Evolutionary conservation across 2,329 filamentous ascomycete species (phyloP), one percentile per base, ranked within the genome.

Genomic region (Mariannaea elegans): DNA sequence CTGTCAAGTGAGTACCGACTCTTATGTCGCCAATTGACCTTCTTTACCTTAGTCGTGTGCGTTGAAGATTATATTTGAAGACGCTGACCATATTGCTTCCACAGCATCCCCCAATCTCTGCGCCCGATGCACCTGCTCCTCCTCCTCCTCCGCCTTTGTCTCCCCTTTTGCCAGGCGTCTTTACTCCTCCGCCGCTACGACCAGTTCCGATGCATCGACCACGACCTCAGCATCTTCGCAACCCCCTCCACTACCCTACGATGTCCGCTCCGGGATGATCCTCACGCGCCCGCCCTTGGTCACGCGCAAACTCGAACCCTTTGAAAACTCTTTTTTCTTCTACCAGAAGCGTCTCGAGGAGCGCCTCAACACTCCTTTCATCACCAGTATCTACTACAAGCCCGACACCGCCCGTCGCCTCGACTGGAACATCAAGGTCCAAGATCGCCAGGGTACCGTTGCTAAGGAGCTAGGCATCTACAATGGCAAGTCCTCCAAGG

Each of bases 261-360:
- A 79, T 65, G 80, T 88, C 74, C 81, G 80, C 59, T 82, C 84
- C 58, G 91, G 92, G 65, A 84, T 97, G 60, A 87, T 98, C 68
- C 87, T 99, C 64, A 95, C 93, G 44, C 92, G 95, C 24, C 87
- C 95, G 46, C 95, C 95, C 7, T 82, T 96, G 59, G 84, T 99
- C 71, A 98, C 95, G 23, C 90, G 91, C 67, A 84, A 90, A 62
- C 88, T 94, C 53, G 91, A 91, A 31, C 84, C 92, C 12, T 98
- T 99, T 78, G 95, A 99, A 78, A 91, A 93, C 73, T 85, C 94
- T 65, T 98, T 90, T 80, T 97, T 90, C 83, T 93, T 99, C 76
- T 99, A 99, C 81, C 95, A 99, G 81, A 94, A 94, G 71, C 93
- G 95, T 13, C 85, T 99, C 61, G 97, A 98, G 77, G 95, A 99